Base-by-base conservation (phyloP, 2,329 filamentous ascomycete genomes). In the Macroventuria anomochaeta region DNA sequence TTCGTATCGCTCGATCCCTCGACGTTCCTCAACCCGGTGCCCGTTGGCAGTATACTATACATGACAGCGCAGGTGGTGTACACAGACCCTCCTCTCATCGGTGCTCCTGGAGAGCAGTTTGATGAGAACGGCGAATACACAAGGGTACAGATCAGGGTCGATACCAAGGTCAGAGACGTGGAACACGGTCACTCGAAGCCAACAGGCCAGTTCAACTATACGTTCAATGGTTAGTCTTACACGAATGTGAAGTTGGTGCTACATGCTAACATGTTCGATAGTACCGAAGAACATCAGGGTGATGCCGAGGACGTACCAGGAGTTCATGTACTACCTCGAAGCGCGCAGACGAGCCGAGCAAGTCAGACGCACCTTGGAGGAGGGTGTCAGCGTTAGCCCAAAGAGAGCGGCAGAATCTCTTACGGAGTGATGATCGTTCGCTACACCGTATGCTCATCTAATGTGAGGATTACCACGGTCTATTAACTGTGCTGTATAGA, bases 201-300 rank as follows among this genome's bases (percentile, higher is more conserved):
- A 2, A 90, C 88, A 0, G 88, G 88, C 4, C 86, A 88, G 63
- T 91, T 91, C 76, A 89, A 90, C 64, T 91, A 91, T 68, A 90
- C 88, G 0, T 90, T 90, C 68, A 79, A 63, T 2, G 51, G 48
- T 55, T 3, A 23, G 46, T 52, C 10, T 12, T 25, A 4, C 15
- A 5, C 11, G 5, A 2, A 11, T 12, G 17, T 7, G 5, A 13
- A 10, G 7, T n/a, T 33, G 18, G 8, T 17, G 7, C 26, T 13
- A 40, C 13, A 36, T 11, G 25, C 46, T 54, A 7, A 54, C 26
- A 8, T 3, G 7, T 21, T 31, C 5, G 10, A 8, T 82, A 47
- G 85, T 89, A 2, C 82, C 86, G 49, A 83, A 80, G 64, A 82
- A 87, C 62, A 79, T 89, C 38, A 81, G 85, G 63, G 83, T 90